phyloP scores from a whole-genome alignment of 2,329 filamentous ascomycete species.

The Onygenales sp. region DNA sequence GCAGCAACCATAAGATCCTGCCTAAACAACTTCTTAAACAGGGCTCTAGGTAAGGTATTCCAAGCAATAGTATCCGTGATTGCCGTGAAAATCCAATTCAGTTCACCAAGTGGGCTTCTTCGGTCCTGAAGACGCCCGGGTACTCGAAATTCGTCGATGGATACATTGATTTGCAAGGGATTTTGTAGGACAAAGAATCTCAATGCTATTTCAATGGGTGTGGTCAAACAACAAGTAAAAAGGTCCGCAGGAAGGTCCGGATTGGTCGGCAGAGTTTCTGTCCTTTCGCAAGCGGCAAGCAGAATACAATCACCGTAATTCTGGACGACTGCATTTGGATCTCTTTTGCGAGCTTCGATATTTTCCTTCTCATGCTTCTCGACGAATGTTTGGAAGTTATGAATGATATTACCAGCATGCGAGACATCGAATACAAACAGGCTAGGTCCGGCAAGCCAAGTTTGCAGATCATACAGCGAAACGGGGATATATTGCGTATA shows the following conservation, averaged over 20 bases:
- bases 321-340: slow-evolving; percentile 56
- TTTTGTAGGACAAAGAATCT: slow-evolving; percentile 96
- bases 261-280: slow-evolving; percentile 90
- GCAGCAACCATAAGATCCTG: slow-evolving; percentile 99
- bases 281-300: slow-evolving; percentile 79
- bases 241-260: slow-evolving; percentile 87
- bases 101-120: slow-evolving; percentile 83
- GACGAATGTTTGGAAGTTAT: slow-evolving; percentile 87
- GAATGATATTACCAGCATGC: slow-evolving; percentile 88
- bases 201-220: slow-evolving; percentile 93
- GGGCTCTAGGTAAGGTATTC: slow-evolving; percentile 80
- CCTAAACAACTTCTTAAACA: slow-evolving; percentile 94
- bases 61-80: slow-evolving; percentile 98
- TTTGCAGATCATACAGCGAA: slow-evolving; percentile 86
- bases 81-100: slow-evolving; percentile 99
- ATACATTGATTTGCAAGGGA: slow-evolving; percentile 57
- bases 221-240: slow-evolving; percentile 92
- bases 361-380: slow-evolving; percentile 93
- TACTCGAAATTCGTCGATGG: slow-evolving; percentile 74
- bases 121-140: slow-evolving; percentile 87
- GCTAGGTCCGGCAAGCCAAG: slow-evolving; percentile 90
- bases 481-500: slow-evolving; percentile 99
- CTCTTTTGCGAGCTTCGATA: slow-evolving; percentile 61
- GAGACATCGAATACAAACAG: slow-evolving; percentile 98
- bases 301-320: slow-evolving; percentile 82